Evolutionary conservation across 805 yeast species (phyloP), one percentile per base, ranked within the genome.

Genomic region (Yamadazyma sp.): DNA sequence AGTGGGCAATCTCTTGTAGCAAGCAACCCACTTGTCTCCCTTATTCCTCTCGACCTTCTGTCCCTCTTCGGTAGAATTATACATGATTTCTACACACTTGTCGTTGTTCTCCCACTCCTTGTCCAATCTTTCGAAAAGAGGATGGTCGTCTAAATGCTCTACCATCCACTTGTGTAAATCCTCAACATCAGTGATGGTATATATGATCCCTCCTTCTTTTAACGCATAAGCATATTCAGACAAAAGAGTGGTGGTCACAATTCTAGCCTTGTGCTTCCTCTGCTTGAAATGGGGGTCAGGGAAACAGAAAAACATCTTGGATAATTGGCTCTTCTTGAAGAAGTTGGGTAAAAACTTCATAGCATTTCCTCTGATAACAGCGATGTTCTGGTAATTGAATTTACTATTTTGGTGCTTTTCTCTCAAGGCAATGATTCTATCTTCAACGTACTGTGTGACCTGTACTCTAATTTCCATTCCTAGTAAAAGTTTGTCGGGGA

Each of bases 251-350:
- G 80, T 82, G 38, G 99, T 90, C 48, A 93, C 78, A 55, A 93
- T 93, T 68, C 99, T 76, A 5, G 97, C 97, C 72, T 93, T 93
- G 65, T 93, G 99, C 59, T 93, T 93, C 56, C 98, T 75, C 62
- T 88, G 95, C 60, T 93, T 93, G 72, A 93, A 93, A 62, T 93
- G 99, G 6, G 99, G 99, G 62, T 93, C 99, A n/a, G 99, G 99
- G 75, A 93, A 93, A 61, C 99, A 93, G 69, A 93, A 93, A 67
- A 93, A 93, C 77, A 93, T 86, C 70, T 91, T 93, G 22, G 82
- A 78, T 35, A 90, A 67, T 58, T 89, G 97, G 5, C 80, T 80
- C 60, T 83, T 83, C 41, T 73, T 69, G 66, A 93, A 93, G 60
- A 93, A 93, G 60, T 93, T 93, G 15, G 99, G 98, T 45, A 89